phyloP scores from a whole-genome alignment of 1,139 yeast genomes.

The Hyphopichia burtonii region DNA sequence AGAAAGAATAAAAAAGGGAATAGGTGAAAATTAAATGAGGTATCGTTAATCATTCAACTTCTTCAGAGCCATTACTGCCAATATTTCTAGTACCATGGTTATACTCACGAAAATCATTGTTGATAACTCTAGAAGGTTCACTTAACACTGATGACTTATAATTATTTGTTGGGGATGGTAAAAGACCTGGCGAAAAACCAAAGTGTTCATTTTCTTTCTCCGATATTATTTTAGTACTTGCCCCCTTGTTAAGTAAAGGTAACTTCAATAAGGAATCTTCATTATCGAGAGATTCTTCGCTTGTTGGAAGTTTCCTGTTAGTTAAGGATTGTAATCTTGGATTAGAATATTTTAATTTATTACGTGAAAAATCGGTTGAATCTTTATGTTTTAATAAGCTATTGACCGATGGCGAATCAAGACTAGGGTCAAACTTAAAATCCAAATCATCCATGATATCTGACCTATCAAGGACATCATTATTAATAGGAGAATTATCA shows the following conservation, averaged over 20 bases:
- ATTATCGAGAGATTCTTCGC: slow-evolving; percentile 10
- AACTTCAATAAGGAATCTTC: slow-evolving; percentile 15
- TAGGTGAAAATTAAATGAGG: not conserved
- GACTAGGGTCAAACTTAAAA: slow-evolving; percentile 26
- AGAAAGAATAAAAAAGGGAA: not conserved
- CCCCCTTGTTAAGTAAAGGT: slow-evolving; percentile 36
- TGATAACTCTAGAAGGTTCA: slow-evolving; percentile 16
- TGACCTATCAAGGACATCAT: slow-evolving; percentile 15
- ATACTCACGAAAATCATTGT: slow-evolving; percentile 10
- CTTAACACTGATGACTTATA: slow-evolving; percentile 9
- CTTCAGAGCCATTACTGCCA: slow-evolving; percentile 25
- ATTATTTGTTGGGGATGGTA: slow-evolving; percentile 1
- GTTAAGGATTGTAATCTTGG: slow-evolving; percentile 13
- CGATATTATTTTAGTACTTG: slow-evolving; percentile 24
- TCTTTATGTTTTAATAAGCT: not conserved
- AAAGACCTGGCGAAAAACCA: slow-evolving; percentile 3
- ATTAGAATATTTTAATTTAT: slow-evolving; percentile 1
- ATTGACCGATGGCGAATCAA: slow-evolving; percentile 31
- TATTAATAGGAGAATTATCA: slow-evolving; percentile 25
- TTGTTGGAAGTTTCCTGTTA: slow-evolving; percentile 17
- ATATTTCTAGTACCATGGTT: slow-evolving; percentile 19
- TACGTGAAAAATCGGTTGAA: not conserved
- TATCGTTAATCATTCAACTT: slow-evolving; percentile 17
- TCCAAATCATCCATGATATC: slow-evolving; percentile 27
- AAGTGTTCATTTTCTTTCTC: not conserved